phyloP scores from a whole-genome alignment of 768 basidiomycete genomes.

The Boletus subparvulus region DNA sequence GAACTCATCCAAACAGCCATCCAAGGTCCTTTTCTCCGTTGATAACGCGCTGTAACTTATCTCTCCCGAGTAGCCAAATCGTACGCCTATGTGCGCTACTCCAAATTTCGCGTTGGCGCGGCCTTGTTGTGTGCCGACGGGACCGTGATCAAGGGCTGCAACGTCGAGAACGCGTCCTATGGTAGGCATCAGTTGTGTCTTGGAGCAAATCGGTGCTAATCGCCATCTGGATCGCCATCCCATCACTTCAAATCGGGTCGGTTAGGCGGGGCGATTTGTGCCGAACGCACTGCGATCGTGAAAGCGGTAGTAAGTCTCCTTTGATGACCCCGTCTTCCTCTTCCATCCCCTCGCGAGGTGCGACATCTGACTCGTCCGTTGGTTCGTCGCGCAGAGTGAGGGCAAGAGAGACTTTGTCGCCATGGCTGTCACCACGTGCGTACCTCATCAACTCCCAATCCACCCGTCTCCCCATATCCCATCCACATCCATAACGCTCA shows the following conservation, averaged over 20 bases:
- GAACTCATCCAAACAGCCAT: conserved; percentile 54
- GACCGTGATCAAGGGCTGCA: conserved; percentile 77
- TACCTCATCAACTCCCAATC: conserved; percentile 1
- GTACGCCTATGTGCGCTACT: conserved; percentile 79
- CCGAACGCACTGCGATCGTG: conserved; percentile 92
- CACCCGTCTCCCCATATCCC: too few species aligned
- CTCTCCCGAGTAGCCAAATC: conserved; percentile 51
- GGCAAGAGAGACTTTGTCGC: conserved; percentile 68
- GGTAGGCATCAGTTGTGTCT: conserved; percentile 45
- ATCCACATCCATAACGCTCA: background rate
- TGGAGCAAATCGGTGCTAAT: background rate
- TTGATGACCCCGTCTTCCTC: background rate
- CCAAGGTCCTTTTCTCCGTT: conserved; percentile 8
- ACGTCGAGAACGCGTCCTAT: conserved; percentile 92
- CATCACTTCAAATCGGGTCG: too few species aligned
- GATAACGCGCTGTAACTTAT: background rate
- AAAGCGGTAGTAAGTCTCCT: conserved; percentile 75
- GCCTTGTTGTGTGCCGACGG: conserved; percentile 73
- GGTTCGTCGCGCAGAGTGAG: conserved; percentile 60
- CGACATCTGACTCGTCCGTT: background rate
- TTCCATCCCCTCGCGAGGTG: background rate
- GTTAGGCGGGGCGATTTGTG: conserved; percentile 82
- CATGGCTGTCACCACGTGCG: conserved; percentile 79
- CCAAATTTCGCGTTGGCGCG: conserved; percentile 91
- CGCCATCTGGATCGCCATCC: background rate